Base-by-base conservation (phyloP, 495 filamentous ascomycete species). In the Hypoxylon perforatum region DNA sequence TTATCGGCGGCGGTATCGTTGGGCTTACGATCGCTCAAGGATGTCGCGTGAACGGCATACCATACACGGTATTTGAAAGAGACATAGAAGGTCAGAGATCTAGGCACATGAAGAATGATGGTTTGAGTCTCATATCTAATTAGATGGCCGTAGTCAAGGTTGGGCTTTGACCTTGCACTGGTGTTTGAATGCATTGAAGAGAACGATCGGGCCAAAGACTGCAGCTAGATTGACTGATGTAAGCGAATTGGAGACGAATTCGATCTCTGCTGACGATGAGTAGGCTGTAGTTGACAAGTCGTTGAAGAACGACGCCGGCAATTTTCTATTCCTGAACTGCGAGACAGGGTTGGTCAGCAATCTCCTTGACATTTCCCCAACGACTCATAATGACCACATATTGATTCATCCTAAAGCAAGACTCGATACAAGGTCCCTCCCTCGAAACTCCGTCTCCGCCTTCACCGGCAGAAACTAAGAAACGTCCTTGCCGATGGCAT, bases 11-110 rank as follows among this genome's bases (percentile, higher is more conserved):
- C 14, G 87, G 87, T 17, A 80, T 90, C 59, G 84, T 82, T 21
- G 86, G 87, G 38, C 79, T 88, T 9, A 76, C 84, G 4, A 76
- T 90, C 11, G 87, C 86, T 3, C 87, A 90, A 61, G 80, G 80
- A 35, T 82, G 89, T 30, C 79, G 80, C 50, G 81, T 80, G 44
- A 69, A 71, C 49, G 10, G 46, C 19, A 47, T 46, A 18, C 18
- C 30, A 35, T 36, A 47, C 14, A 35, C 8, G 22, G 51, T 49
- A 15, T 57, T 68, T 30, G 50, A 38, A 30, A 22, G 28, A 15
- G 21, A 52, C 11, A 53, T 23, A 17, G 35, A 57, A 36, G 52
- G 51, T 45, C 3, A 50, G 3, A 2, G 48, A 23, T 22, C 17
- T 2, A 10, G 7, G 12, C 18, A 6, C 15, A 35, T 14, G 30